Evolutionary conservation across 2,329 filamentous ascomycete genomes (phyloP).

Genomic region (Davidsoniella virescens): DNA sequence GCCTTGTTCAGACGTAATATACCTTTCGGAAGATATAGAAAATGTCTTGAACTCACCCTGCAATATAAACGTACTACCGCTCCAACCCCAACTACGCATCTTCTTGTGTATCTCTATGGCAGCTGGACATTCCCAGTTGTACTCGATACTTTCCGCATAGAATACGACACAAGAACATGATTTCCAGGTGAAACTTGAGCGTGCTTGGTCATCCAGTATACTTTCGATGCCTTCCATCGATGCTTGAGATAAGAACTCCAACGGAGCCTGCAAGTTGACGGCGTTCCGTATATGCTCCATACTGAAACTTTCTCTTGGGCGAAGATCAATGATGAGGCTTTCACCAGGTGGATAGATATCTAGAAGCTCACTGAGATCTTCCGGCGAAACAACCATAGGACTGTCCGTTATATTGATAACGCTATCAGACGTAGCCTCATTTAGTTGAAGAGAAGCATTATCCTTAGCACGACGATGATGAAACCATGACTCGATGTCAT

Average conservation of each 20-base stretch:
- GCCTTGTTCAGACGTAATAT: conserved; percentile 23
- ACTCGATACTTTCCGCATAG: conserved; percentile 34
- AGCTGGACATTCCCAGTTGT: conserved; percentile 33
- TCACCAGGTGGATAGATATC: conserved; percentile 32
- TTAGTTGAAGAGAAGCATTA: conserved; percentile 28
- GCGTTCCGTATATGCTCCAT: conserved; percentile 35
- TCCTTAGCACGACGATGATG: conserved; percentile 35
- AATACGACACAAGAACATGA: conserved; percentile 34
- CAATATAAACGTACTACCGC: conserved; percentile 34
- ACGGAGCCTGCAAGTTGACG: conserved; percentile 34
- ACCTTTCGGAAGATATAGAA: conserved; percentile 33
- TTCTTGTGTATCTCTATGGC: conserved; percentile 30
- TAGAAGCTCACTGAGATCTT: conserved; percentile 33
- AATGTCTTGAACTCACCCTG: conserved; percentile 42
- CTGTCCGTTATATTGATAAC: conserved; percentile 19
- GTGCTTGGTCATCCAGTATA: conserved; percentile 32
- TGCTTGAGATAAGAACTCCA: conserved; percentile 30
- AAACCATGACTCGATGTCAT: conserved; percentile 37
- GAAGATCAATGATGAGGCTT: conserved; percentile 33
- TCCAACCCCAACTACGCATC: conserved; percentile 31
- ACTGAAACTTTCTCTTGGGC: conserved; percentile 30
- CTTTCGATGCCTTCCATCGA: conserved; percentile 34
- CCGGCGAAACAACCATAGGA: conserved; percentile 33
- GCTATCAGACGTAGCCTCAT: conserved; percentile 26
- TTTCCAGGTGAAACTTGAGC: conserved; percentile 30